Evolutionary conservation across 2,329 filamentous ascomycete genomes (phyloP).

Genomic region (Colletotrichum sp.): DNA sequence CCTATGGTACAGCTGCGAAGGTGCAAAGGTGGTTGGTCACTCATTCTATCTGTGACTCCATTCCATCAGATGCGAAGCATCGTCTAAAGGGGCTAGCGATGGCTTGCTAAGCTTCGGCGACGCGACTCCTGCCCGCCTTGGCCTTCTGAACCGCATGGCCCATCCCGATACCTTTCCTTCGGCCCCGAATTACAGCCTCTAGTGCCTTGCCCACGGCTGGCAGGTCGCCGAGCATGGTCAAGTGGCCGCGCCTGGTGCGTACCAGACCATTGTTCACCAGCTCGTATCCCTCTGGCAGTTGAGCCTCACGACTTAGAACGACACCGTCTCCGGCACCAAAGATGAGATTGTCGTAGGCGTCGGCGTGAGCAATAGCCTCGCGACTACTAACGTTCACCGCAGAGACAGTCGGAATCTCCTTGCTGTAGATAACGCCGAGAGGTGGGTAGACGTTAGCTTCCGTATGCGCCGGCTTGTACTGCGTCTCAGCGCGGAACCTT

Average conservation of each 20-base stretch:
- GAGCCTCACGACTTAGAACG: slow-evolving; percentile 82
- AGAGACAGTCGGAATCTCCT: slow-evolving; percentile 84
- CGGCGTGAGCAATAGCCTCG: slow-evolving; percentile 76
- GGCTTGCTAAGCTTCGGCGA: neutral
- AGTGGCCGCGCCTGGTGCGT: slow-evolving; percentile 83
- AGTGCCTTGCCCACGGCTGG: slow-evolving; percentile 80
- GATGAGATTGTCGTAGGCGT: slow-evolving; percentile 85
- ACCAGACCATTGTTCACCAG: slow-evolving; percentile 77
- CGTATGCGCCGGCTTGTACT: slow-evolving; percentile 64
- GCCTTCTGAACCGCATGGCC: slow-evolving; percentile 35
- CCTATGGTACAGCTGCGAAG: neutral
- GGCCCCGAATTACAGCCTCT: slow-evolving; percentile 68
- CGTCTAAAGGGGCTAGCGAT: neutral
- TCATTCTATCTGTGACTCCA: neutral
- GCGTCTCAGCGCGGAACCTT: slow-evolving; percentile 77
- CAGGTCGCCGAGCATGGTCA: slow-evolving; percentile 85
- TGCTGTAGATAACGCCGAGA: slow-evolving; percentile 83
- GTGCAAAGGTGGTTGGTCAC: neutral
- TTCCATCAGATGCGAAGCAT: neutral
- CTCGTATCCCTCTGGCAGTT: slow-evolving; percentile 82
- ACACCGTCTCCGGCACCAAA: slow-evolving; percentile 92
- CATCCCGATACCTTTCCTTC: slow-evolving; percentile 75
- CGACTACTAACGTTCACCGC: slow-evolving; percentile 76
- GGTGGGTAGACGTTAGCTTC: slow-evolving; percentile 80
- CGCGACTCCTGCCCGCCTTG: neutral